Evolutionary conservation across 176 grass and related monocot genomes (phyloP).

Genomic region (Pharus latifolius): DNA sequence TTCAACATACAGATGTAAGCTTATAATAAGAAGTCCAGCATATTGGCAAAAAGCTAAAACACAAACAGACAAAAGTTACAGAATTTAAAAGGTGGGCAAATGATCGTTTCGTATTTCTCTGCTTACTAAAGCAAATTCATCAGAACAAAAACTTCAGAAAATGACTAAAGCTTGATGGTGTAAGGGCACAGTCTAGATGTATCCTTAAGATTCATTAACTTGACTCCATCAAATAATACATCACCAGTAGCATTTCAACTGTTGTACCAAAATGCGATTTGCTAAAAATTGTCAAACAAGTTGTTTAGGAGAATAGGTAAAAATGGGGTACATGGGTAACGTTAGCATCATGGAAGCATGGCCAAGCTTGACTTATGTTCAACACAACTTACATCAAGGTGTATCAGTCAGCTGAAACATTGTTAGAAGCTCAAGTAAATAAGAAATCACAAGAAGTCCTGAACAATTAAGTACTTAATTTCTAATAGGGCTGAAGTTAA

Average conservation of each 20-base stretch:
- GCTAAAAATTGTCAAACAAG: not conserved
- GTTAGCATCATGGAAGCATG: not conserved
- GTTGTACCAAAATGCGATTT: not conserved
- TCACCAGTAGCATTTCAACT: not conserved
- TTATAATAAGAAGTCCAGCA: not conserved
- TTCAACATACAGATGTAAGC: not conserved
- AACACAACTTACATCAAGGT: not conserved
- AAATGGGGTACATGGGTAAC: not conserved
- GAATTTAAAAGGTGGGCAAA: not conserved
- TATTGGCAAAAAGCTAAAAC: not conserved
- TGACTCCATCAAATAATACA: not conserved
- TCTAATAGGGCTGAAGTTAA: not conserved
- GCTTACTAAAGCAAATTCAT: constrained; percentile 11
- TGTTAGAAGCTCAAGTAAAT: not conserved
- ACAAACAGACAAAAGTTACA: not conserved
- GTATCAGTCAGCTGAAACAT: not conserved
- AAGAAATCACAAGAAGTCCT: not conserved
- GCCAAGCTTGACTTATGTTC: not conserved
- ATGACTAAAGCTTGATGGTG: not conserved
- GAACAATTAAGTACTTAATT: not conserved
- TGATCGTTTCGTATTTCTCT: not conserved
- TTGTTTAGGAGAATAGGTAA: not conserved
- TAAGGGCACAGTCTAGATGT: not conserved
- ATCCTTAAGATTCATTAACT: not conserved
- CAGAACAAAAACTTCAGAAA: not conserved